Conservation (phyloP, 75 land plant species). For the Selaginella moellendorffii region DNA sequence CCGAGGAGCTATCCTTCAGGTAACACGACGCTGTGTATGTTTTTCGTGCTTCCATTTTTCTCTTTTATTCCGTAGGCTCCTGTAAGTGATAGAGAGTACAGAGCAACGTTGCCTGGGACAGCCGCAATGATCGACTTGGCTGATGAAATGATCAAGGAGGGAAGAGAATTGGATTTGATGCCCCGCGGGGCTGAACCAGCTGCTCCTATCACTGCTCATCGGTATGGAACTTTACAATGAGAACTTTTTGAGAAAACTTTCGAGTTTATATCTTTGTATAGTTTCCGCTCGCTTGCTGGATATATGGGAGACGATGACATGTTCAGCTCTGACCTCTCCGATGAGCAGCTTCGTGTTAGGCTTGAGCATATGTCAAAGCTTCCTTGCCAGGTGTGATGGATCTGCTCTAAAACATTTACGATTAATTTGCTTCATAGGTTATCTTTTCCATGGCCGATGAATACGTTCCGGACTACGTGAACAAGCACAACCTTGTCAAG, state of each 20-base stretch:
- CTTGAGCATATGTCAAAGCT: constrained; percentile 84
- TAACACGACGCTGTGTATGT: constrained; percentile 8
- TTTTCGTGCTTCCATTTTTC: background rate
- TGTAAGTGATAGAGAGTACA: constrained; percentile 91
- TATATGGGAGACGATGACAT: constrained; percentile 99
- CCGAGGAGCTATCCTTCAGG: constrained; percentile 93
- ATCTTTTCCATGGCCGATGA: background rate
- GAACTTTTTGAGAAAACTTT: background rate
- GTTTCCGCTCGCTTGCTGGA: constrained; percentile 80
- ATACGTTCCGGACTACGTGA: background rate
- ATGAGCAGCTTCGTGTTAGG: constrained; percentile 64
- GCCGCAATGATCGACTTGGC: constrained; percentile 90
- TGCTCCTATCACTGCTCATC: constrained; percentile 84
- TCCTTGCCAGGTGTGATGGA: constrained; percentile 64
- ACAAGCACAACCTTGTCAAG: background rate
- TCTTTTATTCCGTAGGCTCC: constrained; percentile 49
- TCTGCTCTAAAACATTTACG: too few species aligned
- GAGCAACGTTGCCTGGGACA: constrained; percentile 86
- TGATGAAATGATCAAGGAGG: constrained; percentile 74
- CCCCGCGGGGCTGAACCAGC: constrained; percentile 65
- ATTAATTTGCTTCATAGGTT: too few species aligned
- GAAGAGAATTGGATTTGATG: constrained; percentile 76
- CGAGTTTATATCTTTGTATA: constrained; percentile 14
- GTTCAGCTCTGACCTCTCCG: constrained; percentile 96
- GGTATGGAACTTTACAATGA: constrained; percentile 29